Evolutionary conservation across 352 stramenopile genomes (phyloP).

Genomic region (Phytophthora pisi): DNA sequence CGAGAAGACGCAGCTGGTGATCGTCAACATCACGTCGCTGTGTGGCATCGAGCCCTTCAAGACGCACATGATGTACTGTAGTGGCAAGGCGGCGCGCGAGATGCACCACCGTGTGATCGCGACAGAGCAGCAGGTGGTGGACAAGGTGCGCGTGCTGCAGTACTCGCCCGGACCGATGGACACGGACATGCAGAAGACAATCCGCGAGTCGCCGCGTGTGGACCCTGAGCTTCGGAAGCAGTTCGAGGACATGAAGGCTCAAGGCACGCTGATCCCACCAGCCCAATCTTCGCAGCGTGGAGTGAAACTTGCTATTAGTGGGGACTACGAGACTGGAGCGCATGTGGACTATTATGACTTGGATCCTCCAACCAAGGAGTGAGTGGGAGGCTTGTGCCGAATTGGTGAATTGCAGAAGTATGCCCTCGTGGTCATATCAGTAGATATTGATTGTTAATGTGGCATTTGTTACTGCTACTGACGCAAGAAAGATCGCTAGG

Average conservation of each 20-base stretch:
- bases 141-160: constrained; percentile 68
- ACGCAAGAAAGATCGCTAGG: no score
- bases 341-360: constrained; percentile 88
- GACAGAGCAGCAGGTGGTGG: constrained; percentile 48
- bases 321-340: constrained; percentile 57
- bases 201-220: constrained; percentile 58
- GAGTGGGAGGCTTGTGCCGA: neutral
- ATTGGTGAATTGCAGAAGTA: no score
- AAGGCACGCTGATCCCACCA: constrained; percentile 59
- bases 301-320: constrained; percentile 57
- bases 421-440: no score
- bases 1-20: constrained; percentile 23
- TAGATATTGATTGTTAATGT: no score
- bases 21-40: constrained; percentile 86
- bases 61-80: constrained; percentile 84
- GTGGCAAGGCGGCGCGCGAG: constrained; percentile 84
- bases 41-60: constrained; percentile 81
- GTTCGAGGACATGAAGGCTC: constrained; percentile 60
- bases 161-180: constrained; percentile 90
- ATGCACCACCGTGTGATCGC: constrained; percentile 86
- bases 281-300: constrained; percentile 63
- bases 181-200: constrained; percentile 82
- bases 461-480: no score
- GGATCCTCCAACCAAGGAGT: constrained; percentile 15
- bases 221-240: constrained; percentile 44